phyloP scores from a whole-genome alignment of 2,329 filamentous ascomycete species.

The Aspergillus unguis region DNA sequence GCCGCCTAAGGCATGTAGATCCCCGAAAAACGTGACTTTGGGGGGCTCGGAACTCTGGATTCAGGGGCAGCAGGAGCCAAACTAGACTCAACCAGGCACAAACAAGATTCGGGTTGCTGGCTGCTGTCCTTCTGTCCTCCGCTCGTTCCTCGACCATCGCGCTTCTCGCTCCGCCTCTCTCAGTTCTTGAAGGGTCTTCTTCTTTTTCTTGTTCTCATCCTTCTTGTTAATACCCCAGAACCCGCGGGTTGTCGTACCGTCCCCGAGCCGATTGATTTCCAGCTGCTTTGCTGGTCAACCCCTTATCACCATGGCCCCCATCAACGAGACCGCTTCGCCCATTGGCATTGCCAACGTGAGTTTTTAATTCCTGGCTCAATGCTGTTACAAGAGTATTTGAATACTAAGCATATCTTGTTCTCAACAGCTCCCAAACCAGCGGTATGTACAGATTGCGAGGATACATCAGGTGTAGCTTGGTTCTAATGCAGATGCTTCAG shows the following conservation, averaged over 20 bases:
- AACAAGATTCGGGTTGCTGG: conserved; percentile 11
- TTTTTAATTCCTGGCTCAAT: conserved; percentile 21
- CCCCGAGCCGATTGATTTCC: conserved; percentile 16
- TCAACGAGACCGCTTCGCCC: conserved; percentile 59
- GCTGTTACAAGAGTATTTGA: not conserved
- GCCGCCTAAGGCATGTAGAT: conserved; percentile 6
- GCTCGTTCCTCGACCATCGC: conserved; percentile 2
- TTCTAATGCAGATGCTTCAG: conserved; percentile 35
- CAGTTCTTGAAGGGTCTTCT: conserved; percentile 4
- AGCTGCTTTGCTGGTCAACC: conserved; percentile 15
- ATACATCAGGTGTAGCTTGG: not conserved
- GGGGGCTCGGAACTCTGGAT: conserved; percentile 17
- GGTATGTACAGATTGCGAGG: conserved; percentile 47
- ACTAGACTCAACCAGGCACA: conserved; percentile 18
- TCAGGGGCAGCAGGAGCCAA: conserved; percentile 32
- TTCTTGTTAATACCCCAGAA: not conserved
- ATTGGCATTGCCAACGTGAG: conserved; percentile 73
- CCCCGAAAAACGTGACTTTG: conserved; percentile 8
- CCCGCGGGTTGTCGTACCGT: conserved; percentile 11
- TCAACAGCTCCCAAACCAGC: conserved; percentile 64
- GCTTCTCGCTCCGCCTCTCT: not conserved
- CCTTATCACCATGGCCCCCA: conserved; percentile 51
- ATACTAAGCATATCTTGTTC: conserved; percentile 31
- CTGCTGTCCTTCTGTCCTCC: conserved; percentile 7
- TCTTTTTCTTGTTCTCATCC: not conserved